Evolutionary conservation across 139 green algal genomes (phyloP), one percentile per base, ranked within the genome.

Genomic region (Chlamydomonas sphaeroides): DNA sequence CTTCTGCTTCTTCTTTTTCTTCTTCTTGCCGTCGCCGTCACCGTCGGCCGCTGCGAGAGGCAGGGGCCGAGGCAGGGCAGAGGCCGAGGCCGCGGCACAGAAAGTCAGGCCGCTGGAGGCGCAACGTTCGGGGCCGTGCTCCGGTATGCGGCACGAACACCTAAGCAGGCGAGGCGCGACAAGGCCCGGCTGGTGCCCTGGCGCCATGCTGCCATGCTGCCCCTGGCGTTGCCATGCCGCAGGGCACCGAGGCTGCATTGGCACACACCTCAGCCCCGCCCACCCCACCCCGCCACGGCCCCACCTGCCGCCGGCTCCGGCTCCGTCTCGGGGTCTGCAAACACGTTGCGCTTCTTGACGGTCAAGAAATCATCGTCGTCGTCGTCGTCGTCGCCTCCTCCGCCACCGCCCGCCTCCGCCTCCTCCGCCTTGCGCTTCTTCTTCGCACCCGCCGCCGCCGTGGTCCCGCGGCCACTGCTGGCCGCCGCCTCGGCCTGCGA

Each of bases 1-100:
- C 63, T 87, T 91, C 84, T 94, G 88, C 79, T 88, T 92, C 89
- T 91, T 92, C 89, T 95, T 94, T 84, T 93, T 91, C 80, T 89
- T 88, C 49, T 86, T 90, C 49, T 68, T 56, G 61, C 63, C 67
- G 1, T 30, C 75, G 0, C 30, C 72, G 65, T n/a, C 59, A 28
- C 17, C 72, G 36, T 36, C 74, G 63, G 18, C 61, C 26, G n/a
- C 61, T 23, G 61, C 61, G 21, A 20, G 23, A 18, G 6, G 14
- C 35, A n/a, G n/a, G n/a, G n/a, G n/a, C n/a, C n/a, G n/a, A n/a
- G n/a, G n/a, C n/a, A n/a, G n/a, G n/a, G n/a, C n/a, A n/a, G n/a
- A n/a, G n/a, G n/a, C n/a, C n/a, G n/a, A n/a, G n/a, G n/a, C n/a
- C n/a, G n/a, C n/a, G n/a, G n/a, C n/a, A n/a, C n/a, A n/a, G n/a